Evolutionary conservation across 1,139 yeast species (phyloP).

Genomic region (Geotrichum aggregatum): DNA sequence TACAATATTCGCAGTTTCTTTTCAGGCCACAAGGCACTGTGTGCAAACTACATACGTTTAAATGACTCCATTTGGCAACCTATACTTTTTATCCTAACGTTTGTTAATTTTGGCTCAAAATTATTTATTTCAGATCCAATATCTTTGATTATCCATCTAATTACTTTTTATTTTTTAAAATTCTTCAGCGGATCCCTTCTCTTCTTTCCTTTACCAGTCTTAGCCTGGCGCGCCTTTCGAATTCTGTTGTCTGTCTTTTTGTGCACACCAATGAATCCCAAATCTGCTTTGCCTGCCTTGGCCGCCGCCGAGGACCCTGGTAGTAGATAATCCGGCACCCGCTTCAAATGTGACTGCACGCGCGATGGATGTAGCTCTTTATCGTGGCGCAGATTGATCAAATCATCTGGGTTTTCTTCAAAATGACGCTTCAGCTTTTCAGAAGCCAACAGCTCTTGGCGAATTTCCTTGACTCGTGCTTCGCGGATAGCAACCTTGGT

Average conservation of each 20-base stretch:
- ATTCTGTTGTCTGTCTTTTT: constrained; percentile 47
- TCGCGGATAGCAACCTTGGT: constrained; percentile 87
- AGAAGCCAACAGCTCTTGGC: constrained; percentile 79
- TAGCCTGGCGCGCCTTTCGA: constrained; percentile 45
- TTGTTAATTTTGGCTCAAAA: no score
- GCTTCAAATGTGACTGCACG: constrained; percentile 77
- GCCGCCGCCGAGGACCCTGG: constrained; percentile 60
- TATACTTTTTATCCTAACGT: no score
- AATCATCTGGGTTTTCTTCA: constrained; percentile 97
- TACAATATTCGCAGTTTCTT: no score
- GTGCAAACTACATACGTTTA: no score
- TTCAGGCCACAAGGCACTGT: no score
- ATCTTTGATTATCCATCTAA: no score
- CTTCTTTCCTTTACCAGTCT: constrained; percentile 38
- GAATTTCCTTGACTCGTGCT: constrained; percentile 87
- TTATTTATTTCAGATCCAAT: no score
- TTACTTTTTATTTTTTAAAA: constrained; percentile 41
- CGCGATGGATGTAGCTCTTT: constrained; percentile 80
- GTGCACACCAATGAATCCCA: constrained; percentile 76
- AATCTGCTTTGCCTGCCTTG: constrained; percentile 39
- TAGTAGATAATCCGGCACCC: constrained; percentile 86
- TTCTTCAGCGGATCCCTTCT: constrained; percentile 70
- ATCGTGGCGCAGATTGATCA: constrained; percentile 84
- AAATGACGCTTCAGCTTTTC: constrained; percentile 91
- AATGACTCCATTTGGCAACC: no score